These are phyloP conservation scores for Pythium monospermum DNA, from an alignment of 352 stramenopile species.

Conservation along the genomic window DNA sequence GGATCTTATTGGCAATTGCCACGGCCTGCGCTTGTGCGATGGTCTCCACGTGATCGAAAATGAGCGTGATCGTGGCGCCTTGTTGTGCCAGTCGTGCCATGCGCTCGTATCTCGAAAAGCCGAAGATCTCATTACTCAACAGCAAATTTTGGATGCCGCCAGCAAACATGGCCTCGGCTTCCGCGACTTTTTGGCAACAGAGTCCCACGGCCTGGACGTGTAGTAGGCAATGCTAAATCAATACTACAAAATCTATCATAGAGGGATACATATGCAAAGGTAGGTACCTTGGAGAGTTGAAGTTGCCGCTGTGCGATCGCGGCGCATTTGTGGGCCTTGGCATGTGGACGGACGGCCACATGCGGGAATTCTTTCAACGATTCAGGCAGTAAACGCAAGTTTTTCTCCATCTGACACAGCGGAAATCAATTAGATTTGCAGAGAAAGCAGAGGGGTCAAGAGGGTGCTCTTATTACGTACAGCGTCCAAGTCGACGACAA, in stretches of 20 bases:
- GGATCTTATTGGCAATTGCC: conserved; percentile 19
- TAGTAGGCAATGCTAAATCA: no score
- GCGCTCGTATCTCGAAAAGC: conserved; percentile 35
- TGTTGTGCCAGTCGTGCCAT: conserved; percentile 34
- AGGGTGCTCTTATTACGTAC: no score
- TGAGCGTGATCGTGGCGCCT: conserved; percentile 45
- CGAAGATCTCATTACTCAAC: conserved; percentile 67
- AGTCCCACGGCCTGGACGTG: conserved; percentile 42
- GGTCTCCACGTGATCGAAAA: conserved; percentile 49
- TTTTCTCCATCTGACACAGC: conserved; percentile 60
- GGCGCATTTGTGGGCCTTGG: conserved; percentile 70
- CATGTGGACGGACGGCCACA: conserved; percentile 58
- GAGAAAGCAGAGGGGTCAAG: no score
- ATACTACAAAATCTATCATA: no score
- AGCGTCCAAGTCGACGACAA: conserved; percentile 60
- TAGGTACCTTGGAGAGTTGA: conserved; percentile 27
- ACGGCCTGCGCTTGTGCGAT: conserved; percentile 36
- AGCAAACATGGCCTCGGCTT: conserved; percentile 68
- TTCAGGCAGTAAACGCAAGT: conserved; percentile 33
- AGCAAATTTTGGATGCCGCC: conserved; percentile 51
- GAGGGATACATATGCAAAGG: no score
- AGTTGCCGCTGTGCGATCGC: conserved; percentile 47
- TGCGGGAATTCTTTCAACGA: conserved; percentile 23
- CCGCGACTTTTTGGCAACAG: conserved; percentile 65
- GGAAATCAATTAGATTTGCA: no score